Conservation (phyloP, 208 protist species). For the Tritrichomonas musculus region DNA sequence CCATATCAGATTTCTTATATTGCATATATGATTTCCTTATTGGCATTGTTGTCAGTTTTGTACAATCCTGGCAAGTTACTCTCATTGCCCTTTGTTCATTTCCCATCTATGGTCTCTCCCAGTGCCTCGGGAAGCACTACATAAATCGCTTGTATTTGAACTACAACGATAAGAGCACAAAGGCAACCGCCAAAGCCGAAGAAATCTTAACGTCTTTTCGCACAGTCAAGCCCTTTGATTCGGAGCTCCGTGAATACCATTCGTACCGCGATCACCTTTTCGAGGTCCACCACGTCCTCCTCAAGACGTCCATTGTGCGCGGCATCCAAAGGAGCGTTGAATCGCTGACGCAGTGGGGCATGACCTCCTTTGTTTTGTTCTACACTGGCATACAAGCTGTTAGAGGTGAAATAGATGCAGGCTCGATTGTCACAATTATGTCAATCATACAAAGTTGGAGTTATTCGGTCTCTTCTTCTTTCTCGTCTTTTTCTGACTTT, state of each 20-base stretch:
- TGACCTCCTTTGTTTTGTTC: neutral
- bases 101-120: neutral
- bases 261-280: neutral
- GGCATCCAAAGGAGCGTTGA: neutral
- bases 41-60: neutral
- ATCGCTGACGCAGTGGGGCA: neutral
- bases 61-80: neutral
- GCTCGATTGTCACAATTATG: neutral
- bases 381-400: neutral
- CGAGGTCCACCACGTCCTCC: neutral
- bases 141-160: neutral
- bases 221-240: neutral
- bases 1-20: neutral
- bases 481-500: neutral
- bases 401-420: neutral
- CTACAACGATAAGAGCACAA: neutral
- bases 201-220: neutral
- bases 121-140: neutral
- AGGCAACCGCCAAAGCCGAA: neutral
- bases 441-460: neutral
- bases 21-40: neutral
- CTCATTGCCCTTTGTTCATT: neutral
- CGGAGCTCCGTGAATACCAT: neutral
- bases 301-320: neutral
- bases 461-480: neutral